Evolutionary conservation across 179 eudicot species (phyloP), one percentile per base, ranked within the genome.

Genomic region (Silene noctiflora): DNA sequence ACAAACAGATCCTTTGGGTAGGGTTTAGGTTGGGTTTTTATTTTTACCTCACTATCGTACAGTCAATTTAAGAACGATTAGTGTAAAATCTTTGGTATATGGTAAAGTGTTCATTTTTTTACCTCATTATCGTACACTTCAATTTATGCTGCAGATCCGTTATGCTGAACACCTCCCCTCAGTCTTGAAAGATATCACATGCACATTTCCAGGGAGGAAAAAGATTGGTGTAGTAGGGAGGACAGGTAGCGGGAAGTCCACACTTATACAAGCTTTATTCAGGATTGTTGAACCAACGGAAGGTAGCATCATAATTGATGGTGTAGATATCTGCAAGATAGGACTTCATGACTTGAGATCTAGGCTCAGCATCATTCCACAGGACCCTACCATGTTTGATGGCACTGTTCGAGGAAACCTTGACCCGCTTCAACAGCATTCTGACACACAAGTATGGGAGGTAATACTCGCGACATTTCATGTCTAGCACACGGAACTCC

Each of bases 201-300:
- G 96, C 84, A 91, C 91, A 62, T 89, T 95, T 61, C 97, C 97
- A 0, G 97, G 99, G 71, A 83, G 80, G 83, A 93, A 86, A 80
- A 95, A 88, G 81, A 83, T 92, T 20, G 98, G 98, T 35, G 93
- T 94, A 12, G 98, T 94, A 29, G 96, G 98, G 72, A 87, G 99
- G 80, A 95, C 99, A 24, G 99, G 99, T 5, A 91, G 99, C 31
- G 97, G 99, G 19, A 95, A 95, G 79, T 91, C 99, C 46, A 95
- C 99, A 58, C 91, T 95, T 20, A 88, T 95, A 82, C 97, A 91
- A 56, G 97, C 99, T 29, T 73, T 93, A 70, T 95, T 93, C 75
- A 86, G 99, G 62, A 82, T 93, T 48, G 93, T 95, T 6, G 97
- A 93, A 76, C 96, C 99, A 13, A 77, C 73, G 58, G 85, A 85